These are phyloP conservation scores for Clonostachys solani DNA, from an alignment of 2,329 filamentous ascomycete genomes.

Conservation along the genomic window DNA sequence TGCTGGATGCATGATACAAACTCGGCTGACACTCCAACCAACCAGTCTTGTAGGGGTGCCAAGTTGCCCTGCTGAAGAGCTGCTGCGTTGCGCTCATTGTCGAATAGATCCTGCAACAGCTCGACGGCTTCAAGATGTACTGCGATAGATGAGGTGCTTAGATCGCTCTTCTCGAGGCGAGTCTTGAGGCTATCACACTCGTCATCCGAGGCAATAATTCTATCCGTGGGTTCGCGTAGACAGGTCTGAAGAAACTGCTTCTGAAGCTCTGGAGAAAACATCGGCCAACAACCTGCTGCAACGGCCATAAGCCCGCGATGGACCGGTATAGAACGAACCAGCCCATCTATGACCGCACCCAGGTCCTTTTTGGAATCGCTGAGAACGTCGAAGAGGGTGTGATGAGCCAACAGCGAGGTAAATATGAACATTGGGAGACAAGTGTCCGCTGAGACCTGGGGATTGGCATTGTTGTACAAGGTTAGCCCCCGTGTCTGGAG, in stretches of 20 bases:
- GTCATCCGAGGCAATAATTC: slow-evolving; percentile 1
- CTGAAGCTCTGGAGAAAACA: no score
- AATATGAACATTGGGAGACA: slow-evolving; percentile 24
- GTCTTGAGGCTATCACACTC: neutral
- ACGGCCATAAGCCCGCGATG: slow-evolving; percentile 21
- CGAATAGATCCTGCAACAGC: slow-evolving; percentile 21
- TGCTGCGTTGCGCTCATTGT: slow-evolving; percentile 13
- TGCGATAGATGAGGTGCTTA: slow-evolving; percentile 3
- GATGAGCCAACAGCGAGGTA: slow-evolving; percentile 25
- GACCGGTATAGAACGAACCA: slow-evolving; percentile 20
- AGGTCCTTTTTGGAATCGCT: slow-evolving; percentile 12
- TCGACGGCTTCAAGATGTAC: slow-evolving; percentile 14
- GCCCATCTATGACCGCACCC: slow-evolving; percentile 17
- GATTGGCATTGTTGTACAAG: slow-evolving; percentile 14
- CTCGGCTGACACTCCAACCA: slow-evolving; percentile 7
- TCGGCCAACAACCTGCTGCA: neutral
- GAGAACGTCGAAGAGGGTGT: slow-evolving; percentile 33
- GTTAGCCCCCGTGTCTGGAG: slow-evolving; percentile 24
- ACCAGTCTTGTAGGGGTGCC: neutral
- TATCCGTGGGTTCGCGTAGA: neutral
- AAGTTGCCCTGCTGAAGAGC: slow-evolving; percentile 1
- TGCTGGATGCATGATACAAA: slow-evolving; percentile 25
- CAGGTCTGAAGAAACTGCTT: neutral
- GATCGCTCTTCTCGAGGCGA: slow-evolving; percentile 9
- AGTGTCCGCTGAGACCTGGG: slow-evolving; percentile 8